Evolutionary conservation across 805 yeast genomes (phyloP), one percentile per base, ranked within the genome.

Genomic region (Starmerella davenportii): DNA sequence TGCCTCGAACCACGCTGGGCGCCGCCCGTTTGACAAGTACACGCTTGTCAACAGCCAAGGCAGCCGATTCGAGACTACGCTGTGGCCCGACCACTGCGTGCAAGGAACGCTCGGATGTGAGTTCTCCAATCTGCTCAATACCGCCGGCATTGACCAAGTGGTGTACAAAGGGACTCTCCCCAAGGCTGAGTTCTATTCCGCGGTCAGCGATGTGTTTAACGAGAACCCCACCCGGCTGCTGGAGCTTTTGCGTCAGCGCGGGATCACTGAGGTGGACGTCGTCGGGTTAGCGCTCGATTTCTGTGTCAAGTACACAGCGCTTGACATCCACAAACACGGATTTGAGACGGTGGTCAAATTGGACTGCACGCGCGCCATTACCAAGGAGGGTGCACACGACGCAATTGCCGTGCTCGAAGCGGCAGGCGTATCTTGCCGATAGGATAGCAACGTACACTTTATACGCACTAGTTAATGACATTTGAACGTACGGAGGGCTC

Each of bases 41-140:
- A 60, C 1, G 46, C 70, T 30, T 59, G n/a, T n/a, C n/a, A 52
- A 15, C 21, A 25, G 24, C 14, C 18, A 21, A 23, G 39, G 21
- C 16, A 13, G 13, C 71, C 76, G 51, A 37, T 49, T 1, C 70
- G 74, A 36, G 43, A 45, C 31, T 46, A 51, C 53, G 13, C 63
- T 82, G 3, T 85, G 95, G 95, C 95, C 96, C 0, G 85, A 70
- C 39, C 96, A 85, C 54, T 85, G 95, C 56, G 70, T 85, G 14
- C 85, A 80, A 51, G 64, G 66, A 37, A 64, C 84, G 0, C 36
- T 46, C 4, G 96, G 95, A 1, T 67, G 85, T 0, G 63, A 66
- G 28, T 63, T 79, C 25, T 79, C 80, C 4, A 46, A 56, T 0
- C 69, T 61, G 43, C 62, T 82, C 38, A 56, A 59, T 29, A 49